phyloP scores from a whole-genome alignment of 108 stramenopile genomes.

The Aurantiochytrium sp. region DNA sequence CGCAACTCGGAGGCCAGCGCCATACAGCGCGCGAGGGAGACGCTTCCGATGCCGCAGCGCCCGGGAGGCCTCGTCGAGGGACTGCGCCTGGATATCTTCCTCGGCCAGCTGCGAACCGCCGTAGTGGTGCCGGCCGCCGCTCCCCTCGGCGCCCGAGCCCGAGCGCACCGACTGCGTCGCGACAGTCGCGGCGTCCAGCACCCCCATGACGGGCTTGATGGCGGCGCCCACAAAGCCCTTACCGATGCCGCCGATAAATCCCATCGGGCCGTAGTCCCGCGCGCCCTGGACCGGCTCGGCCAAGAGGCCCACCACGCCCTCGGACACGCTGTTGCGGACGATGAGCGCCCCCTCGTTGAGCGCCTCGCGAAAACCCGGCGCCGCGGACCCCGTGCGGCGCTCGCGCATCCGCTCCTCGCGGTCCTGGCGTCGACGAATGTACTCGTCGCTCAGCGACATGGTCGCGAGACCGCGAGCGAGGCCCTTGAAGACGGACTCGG shows the following conservation, averaged over 20 bases:
- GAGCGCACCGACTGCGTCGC: not conserved
- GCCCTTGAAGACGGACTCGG: not conserved
- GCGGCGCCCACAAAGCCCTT: not conserved
- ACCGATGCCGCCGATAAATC: conserved; percentile 1
- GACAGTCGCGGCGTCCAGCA: not conserved
- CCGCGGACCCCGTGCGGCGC: not conserved
- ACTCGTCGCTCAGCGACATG: conserved; percentile 7
- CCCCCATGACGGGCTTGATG: conserved; percentile 25
- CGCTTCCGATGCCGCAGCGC: not conserved
- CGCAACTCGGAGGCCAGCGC: not conserved
- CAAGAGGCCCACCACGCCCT: conserved; percentile 20
- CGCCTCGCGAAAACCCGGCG: not conserved
- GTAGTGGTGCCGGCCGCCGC: not conserved
- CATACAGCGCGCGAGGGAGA: not conserved
- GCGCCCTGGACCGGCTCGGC: not conserved
- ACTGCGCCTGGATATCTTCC: not conserved
- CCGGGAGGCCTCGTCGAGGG: not conserved
- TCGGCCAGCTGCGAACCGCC: not conserved
- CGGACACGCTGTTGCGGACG: not conserved
- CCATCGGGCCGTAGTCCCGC: not conserved
- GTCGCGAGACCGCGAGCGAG: not conserved
- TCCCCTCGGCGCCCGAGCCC: not conserved
- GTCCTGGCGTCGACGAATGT: not conserved
- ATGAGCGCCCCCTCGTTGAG: not conserved
- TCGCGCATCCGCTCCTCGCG: not conserved